Evolutionary conservation across 2,329 filamentous ascomycete genomes (phyloP), one percentile per base, ranked within the genome.

Genomic region (Thielaviopsis populi): DNA sequence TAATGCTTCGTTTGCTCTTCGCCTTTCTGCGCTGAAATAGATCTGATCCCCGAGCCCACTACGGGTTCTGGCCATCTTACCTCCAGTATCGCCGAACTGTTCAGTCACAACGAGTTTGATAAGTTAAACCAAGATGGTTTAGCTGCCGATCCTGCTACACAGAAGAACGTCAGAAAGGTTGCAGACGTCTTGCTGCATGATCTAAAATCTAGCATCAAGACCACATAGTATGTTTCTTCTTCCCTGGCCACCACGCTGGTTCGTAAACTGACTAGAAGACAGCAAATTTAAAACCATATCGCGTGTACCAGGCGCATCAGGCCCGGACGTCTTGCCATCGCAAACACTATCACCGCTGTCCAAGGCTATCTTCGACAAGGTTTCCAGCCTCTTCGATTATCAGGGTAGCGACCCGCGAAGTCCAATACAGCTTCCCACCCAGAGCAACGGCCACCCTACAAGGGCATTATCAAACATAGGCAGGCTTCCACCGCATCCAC

Each of bases 121-220:
- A 80, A 80, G 56, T 75, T 96, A 59, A 91, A 94, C 70, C 78
- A 79, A 68, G 88, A 92, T 71, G 84, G 86, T 66, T 75, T 59
- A 30, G 46, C 78, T 48, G 80, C 77, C 67, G 75, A 82, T 27
- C 76, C 79, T 59, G 79, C 81, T 53, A 79, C 79, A 37, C 85
- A 87, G 22, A 81, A 82, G 70, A 82, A 83, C 67, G 76, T 91
- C 58, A 85, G 88, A 69, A 83, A 86, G 69, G 86, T 85, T 11
- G 78, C 91, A 56, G 81, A 87, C 69, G 85, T 92, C 72, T 78
- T 96, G 37, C 82, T 89, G 65, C 83, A 85, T 67, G 80, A 95
- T 48, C 74, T 96, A 64, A 84, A 85, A 70, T 81, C 84, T 1
- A 81, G 85, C n/a, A 84, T 85, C 66, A 77, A 88, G 67, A 86